Conservation (phyloP, 73 alveolate species). For the Tetrahymena thermophila region DNA sequence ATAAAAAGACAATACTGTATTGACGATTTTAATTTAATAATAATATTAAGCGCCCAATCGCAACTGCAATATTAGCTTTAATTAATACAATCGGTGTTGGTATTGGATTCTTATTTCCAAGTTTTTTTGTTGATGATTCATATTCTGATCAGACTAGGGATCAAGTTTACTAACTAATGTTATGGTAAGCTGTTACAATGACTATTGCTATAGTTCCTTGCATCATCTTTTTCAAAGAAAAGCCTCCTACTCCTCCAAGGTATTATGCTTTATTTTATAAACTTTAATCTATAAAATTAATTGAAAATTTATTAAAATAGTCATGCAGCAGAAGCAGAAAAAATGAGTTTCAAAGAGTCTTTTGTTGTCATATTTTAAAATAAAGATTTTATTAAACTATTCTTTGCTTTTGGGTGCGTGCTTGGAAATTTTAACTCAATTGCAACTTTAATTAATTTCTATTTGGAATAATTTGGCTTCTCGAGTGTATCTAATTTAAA, state of each 20-base stretch:
- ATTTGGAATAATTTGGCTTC: constrained; percentile 46
- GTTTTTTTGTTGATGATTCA: constrained; percentile 53
- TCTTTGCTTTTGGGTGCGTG: constrained; percentile 42
- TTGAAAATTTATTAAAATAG: neutral
- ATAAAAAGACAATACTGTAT: neutral
- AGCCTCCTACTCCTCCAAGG: constrained; percentile 79
- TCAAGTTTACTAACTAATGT: constrained; percentile 46
- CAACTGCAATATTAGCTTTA: constrained; percentile 72
- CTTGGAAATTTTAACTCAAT: constrained; percentile 52
- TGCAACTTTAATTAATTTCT: constrained; percentile 48
- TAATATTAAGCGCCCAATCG: constrained; percentile 56
- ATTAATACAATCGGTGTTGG: constrained; percentile 75
- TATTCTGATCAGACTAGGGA: constrained; percentile 42
- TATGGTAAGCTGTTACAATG: constrained; percentile 56
- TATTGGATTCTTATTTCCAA: constrained; percentile 72
- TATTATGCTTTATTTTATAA: neutral
- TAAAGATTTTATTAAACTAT: constrained; percentile 29
- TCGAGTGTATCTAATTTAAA: neutral
- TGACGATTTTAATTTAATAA: neutral
- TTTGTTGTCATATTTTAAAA: constrained; percentile 34
- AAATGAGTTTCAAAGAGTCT: constrained; percentile 25
- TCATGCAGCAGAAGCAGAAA: constrained; percentile 38
- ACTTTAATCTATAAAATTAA: neutral
- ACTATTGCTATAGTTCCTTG: constrained; percentile 32
- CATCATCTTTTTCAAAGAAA: constrained; percentile 53